These are phyloP conservation scores for Euphorbia schlechtendalii DNA, from an alignment of 441 rosid genomes.

Conservation along the genomic window DNA sequence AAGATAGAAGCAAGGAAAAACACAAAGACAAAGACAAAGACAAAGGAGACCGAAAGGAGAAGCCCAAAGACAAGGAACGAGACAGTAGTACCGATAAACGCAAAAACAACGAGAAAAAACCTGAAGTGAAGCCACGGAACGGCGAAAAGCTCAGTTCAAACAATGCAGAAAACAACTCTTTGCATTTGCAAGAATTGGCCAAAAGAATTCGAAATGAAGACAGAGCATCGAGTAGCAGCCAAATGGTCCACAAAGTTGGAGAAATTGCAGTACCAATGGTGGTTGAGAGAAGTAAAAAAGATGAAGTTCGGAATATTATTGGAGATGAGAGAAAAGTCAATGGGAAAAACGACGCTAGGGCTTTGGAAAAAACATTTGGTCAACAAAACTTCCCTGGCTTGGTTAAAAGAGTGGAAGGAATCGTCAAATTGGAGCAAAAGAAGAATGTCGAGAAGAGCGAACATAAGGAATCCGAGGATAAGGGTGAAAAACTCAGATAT, in stretches of 20 bases:
- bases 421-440: constrained; percentile 32
- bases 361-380: constrained; percentile 24
- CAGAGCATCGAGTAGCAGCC: constrained; percentile 46
- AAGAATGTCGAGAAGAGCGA: constrained; percentile 31
- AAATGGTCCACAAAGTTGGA: constrained; percentile 27
- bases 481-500: constrained; percentile 32
- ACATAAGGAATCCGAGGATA: constrained; percentile 27
- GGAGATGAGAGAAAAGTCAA: constrained; percentile 34
- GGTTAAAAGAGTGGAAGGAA: constrained; percentile 16
- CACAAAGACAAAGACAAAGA: constrained; percentile 45
- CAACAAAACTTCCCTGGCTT: constrained; percentile 18
- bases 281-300: constrained; percentile 26
- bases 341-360: constrained; percentile 27
- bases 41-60: constrained; percentile 48
- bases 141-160: constrained; percentile 27
- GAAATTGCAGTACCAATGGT: constrained; percentile 20
- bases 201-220: constrained; percentile 46
- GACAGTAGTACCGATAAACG: constrained; percentile 31
- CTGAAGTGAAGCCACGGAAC: constrained; percentile 27
- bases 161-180: constrained; percentile 37
- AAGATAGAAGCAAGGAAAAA: constrained; percentile 44
- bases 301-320: constrained; percentile 28
- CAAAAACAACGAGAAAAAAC: constrained; percentile 33
- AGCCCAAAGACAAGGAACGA: constrained; percentile 23
- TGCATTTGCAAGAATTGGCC: constrained; percentile 41